Evolutionary conservation across 164 flowering plant genomes (phyloP), one percentile per base, ranked within the genome.

Genomic region (Akebia trifoliata): DNA sequence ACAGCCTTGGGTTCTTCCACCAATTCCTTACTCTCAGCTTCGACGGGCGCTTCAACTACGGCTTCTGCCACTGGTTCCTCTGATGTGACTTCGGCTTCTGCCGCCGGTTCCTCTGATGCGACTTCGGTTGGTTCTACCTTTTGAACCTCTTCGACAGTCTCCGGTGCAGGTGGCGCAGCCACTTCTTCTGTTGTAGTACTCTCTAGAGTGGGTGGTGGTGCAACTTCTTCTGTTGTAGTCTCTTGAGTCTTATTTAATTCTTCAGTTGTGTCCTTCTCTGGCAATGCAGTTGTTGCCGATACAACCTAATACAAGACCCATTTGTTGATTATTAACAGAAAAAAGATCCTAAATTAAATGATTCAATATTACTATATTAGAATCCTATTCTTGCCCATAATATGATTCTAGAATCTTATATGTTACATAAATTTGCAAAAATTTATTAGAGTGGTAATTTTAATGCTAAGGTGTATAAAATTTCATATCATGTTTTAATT

Each of bases 41-140:
- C 9, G 36, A 5, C 9, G 36, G 9, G 6, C n/a, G 7, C 35
- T 4, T 1, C 21, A 49, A 30, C 52, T 49, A 14, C 52, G 14
- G 26, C 10, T 15, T 17, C 52, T 0, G 46, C 24, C 26, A 28
- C 21, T 28, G 53, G 34, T 29, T 49, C 53, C 11, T 49, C 53
- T 28, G 53, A 29, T 49, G 18, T 35, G 29, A 49, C n/a, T n/a
- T n/a, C n/a, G n/a, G n/a, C n/a, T n/a, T n/a, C n/a, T n/a, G n/a
- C n/a, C n/a, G n/a, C n/a, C n/a, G n/a, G n/a, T n/a, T n/a, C n/a
- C n/a, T n/a, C n/a, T n/a, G n/a, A n/a, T n/a, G n/a, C n/a, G n/a
- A n/a, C 53, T 49, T 49, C 7, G 21, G 34, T n/a, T 49, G 53
- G 34, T 49, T 49, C 34, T 49, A 15, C 53, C 35, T 49, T 49